Evolutionary conservation across 768 basidiomycete genomes (phyloP).

Genomic region (Cytidiella melzeri): DNA sequence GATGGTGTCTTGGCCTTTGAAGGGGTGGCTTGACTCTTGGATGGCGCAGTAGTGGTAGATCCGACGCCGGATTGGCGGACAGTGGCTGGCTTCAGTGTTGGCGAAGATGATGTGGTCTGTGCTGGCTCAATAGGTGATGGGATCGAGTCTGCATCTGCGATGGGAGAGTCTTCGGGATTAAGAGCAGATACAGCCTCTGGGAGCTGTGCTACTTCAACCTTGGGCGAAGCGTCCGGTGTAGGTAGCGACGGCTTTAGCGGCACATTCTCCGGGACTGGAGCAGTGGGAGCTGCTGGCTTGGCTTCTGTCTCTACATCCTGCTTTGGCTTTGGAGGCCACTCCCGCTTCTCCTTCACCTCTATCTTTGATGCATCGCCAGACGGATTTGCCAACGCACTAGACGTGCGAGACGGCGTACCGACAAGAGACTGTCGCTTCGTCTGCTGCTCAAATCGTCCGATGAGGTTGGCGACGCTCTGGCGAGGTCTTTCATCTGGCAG

Average conservation of each 20-base stretch:
- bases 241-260: slow-evolving; percentile 9
- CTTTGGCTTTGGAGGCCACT: slow-evolving; percentile 56
- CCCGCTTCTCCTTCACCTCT: slow-evolving; percentile 63
- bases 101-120: slow-evolving; percentile 3
- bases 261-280: slow-evolving; percentile 1
- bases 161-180: slow-evolving; percentile 2
- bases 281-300: slow-evolving; percentile 1
- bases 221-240: slow-evolving; percentile 13
- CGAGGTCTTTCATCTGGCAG: slow-evolving; percentile 86
- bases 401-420: slow-evolving; percentile 43
- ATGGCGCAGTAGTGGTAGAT: background rate
- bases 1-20: slow-evolving; percentile 14
- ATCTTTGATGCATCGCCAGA: slow-evolving; percentile 61
- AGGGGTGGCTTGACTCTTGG: slow-evolving; percentile 13
- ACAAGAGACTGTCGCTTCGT: slow-evolving; percentile 54
- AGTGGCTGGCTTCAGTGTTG: slow-evolving; percentile 12
- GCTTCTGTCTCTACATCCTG: slow-evolving; percentile 1
- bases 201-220: slow-evolving; percentile 10
- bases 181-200: slow-evolving; percentile 6
- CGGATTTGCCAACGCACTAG: slow-evolving; percentile 61
- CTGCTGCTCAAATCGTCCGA: slow-evolving; percentile 82
- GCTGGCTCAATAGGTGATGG: slow-evolving; percentile 9
- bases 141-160: slow-evolving; percentile 1
- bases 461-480: slow-evolving; percentile 83
- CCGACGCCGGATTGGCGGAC: slow-evolving; percentile 15